Percentiles rank a stretch among this genome's conserved stretches.
phyloP scores from a whole-genome alignment of 805 yeast genomes.

The Kluyveromyces siamensis region DNA sequence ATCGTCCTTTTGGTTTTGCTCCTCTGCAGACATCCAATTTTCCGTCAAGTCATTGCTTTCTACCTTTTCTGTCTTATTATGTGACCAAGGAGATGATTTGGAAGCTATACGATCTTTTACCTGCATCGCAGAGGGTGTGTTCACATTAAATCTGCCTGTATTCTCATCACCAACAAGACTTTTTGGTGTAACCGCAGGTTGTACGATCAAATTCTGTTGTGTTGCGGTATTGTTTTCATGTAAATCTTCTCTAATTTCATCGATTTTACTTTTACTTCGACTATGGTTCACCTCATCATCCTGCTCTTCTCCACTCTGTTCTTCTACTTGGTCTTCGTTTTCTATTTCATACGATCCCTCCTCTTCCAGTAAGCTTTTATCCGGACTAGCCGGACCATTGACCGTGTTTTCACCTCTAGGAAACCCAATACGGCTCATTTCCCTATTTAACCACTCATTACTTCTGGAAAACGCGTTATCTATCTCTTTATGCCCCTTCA shows the following conservation, averaged over 20 bases:
- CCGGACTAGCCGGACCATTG: conserved; percentile 1
- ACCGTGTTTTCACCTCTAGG: background rate
- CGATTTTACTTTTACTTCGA: background rate
- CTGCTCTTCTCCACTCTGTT: background rate
- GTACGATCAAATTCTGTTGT: background rate
- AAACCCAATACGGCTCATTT: conserved; percentile 3
- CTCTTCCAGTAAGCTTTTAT: background rate
- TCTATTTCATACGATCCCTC: background rate
- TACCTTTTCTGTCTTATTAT: background rate
- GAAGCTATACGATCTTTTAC: background rate
- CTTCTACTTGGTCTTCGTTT: background rate
- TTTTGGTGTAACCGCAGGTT: conserved; percentile 2
- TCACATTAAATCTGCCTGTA: background rate
- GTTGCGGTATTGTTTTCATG: background rate
- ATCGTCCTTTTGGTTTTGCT: background rate
- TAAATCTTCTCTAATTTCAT: background rate
- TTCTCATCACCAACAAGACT: conserved; percentile 2
- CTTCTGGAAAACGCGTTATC: conserved; percentile 12
- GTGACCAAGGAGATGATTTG: conserved; percentile 1
- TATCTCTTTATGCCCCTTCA: conserved; percentile 15
- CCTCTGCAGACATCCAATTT: background rate
- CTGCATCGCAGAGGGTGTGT: background rate
- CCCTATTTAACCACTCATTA: conserved; percentile 16
- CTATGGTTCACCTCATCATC: no score
- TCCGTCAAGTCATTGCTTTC: background rate